Percentiles rank a stretch among this genome's conserved stretches.
Evolutionary conservation across 352 stramenopile genomes (phyloP).

Genomic region (Blastocystis sp.): DNA sequence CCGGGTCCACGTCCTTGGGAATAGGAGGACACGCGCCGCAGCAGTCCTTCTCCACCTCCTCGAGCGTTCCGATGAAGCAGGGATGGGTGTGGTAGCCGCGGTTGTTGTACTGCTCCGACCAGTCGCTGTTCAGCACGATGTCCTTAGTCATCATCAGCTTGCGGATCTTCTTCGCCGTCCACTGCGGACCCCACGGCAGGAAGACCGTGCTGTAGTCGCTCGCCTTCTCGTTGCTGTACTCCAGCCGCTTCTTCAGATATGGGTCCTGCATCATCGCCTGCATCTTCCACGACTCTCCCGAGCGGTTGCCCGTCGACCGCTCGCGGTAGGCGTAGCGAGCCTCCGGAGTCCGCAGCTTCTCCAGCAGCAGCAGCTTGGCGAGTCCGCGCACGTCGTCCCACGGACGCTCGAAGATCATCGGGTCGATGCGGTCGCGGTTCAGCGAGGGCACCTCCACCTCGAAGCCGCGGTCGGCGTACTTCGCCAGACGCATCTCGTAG

Average conservation of each 20-base stretch:
- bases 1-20: constrained; percentile 56
- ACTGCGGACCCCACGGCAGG: constrained; percentile 60
- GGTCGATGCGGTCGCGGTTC: constrained; percentile 49
- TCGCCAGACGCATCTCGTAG: constrained; percentile 60
- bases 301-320: background rate
- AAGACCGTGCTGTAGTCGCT: constrained; percentile 62
- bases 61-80: constrained; percentile 60
- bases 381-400: constrained; percentile 57
- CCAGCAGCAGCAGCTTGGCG: constrained; percentile 57
- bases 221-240: constrained; percentile 53
- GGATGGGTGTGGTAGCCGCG: constrained; percentile 61
- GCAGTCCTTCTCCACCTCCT: constrained; percentile 60
- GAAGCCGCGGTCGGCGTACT: constrained; percentile 60
- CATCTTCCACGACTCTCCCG: constrained; percentile 15
- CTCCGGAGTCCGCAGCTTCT: constrained; percentile 56
- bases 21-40: constrained; percentile 59
- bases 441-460: constrained; percentile 58
- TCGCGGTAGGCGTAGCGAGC: constrained; percentile 51
- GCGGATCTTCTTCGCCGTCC: constrained; percentile 59
- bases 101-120: constrained; percentile 41
- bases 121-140: constrained; percentile 59
- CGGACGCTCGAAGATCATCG: constrained; percentile 60
- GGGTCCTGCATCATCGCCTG: constrained; percentile 48
- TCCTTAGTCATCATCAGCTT: constrained; percentile 62
- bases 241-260: constrained; percentile 57